Percentiles rank a stretch among this genome's conserved stretches.
Conservation (phyloP, 352 stramenopile genomes). For the Phytophthora palmivora region DNA sequence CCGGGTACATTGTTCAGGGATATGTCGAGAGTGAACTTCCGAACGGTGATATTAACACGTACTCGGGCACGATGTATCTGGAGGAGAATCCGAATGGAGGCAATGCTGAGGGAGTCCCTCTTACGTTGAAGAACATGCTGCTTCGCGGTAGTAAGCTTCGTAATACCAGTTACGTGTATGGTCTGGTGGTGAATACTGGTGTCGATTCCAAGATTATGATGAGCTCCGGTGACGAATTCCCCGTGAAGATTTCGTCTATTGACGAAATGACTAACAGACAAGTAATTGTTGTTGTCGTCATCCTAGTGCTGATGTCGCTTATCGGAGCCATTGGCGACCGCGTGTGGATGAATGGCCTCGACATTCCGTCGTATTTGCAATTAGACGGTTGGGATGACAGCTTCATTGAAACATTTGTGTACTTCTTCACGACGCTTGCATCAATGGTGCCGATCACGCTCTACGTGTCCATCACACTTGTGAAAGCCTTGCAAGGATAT, state of each 20-base stretch:
- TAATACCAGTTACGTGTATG: constrained; percentile 91
- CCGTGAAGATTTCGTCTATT: constrained; percentile 85
- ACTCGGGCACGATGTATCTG: constrained; percentile 76
- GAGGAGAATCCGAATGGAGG: constrained; percentile 54
- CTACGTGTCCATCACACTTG: too few species aligned
- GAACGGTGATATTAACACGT: constrained; percentile 84
- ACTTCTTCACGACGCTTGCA: too few species aligned
- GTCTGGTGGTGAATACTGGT: constrained; percentile 94
- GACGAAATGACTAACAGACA: constrained; percentile 90
- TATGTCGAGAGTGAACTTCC: constrained; percentile 86
- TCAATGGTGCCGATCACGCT: too few species aligned
- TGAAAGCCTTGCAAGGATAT: too few species aligned
- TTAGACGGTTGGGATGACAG: too few species aligned
- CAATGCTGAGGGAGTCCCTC: constrained; percentile 57
- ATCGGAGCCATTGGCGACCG: constrained; percentile 68
- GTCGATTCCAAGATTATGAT: constrained; percentile 94
- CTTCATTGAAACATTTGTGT: too few species aligned
- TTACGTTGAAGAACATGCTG: constrained; percentile 90
- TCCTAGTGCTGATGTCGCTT: constrained; percentile 77
- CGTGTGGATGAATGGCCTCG: too few species aligned
- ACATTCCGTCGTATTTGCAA: too few species aligned
- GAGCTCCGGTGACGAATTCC: constrained; percentile 86
- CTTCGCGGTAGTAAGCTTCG: constrained; percentile 90
- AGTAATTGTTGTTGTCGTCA: constrained; percentile 80
- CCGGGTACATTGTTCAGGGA: constrained; percentile 66